Evolutionary conservation across 116 monocot species (phyloP).

Genomic region (Cymodocea nodosa): DNA sequence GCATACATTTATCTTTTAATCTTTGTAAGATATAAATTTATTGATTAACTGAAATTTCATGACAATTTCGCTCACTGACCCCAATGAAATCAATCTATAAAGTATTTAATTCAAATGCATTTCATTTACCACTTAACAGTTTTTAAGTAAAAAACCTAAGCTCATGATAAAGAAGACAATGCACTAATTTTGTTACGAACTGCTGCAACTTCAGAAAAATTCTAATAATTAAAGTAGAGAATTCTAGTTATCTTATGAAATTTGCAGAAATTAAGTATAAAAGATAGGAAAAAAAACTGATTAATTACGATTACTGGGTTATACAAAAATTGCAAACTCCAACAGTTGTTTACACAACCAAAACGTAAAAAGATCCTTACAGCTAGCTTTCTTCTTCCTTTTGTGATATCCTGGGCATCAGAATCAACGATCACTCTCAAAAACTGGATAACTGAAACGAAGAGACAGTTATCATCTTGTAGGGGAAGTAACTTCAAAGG

Average conservation of each 20-base stretch:
- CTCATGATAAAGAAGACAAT: too few species aligned
- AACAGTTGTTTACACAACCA: neutral
- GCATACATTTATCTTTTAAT: too few species aligned
- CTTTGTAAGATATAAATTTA: too few species aligned
- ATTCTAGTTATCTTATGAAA: neutral
- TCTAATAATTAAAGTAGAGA: neutral
- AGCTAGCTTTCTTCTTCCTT: constrained; percentile 31
- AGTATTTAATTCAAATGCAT: too few species aligned
- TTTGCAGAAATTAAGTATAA: neutral
- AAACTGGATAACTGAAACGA: constrained; percentile 18
- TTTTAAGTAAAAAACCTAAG: too few species aligned
- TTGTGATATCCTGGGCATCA: constrained; percentile 29
- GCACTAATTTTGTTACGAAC: neutral
- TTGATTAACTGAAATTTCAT: too few species aligned
- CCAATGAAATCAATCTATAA: too few species aligned
- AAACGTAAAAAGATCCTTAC: constrained; percentile 2
- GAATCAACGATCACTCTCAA: constrained; percentile 51
- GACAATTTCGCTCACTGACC: too few species aligned
- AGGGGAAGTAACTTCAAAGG: neutral
- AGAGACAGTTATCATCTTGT: neutral
- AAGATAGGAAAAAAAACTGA: neutral
- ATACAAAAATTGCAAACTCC: neutral
- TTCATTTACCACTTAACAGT: too few species aligned
- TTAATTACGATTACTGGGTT: neutral
- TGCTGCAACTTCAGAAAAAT: neutral